phyloP scores from a whole-genome alignment of 768 basidiomycete genomes.

The Pleurotus eryngii region DNA sequence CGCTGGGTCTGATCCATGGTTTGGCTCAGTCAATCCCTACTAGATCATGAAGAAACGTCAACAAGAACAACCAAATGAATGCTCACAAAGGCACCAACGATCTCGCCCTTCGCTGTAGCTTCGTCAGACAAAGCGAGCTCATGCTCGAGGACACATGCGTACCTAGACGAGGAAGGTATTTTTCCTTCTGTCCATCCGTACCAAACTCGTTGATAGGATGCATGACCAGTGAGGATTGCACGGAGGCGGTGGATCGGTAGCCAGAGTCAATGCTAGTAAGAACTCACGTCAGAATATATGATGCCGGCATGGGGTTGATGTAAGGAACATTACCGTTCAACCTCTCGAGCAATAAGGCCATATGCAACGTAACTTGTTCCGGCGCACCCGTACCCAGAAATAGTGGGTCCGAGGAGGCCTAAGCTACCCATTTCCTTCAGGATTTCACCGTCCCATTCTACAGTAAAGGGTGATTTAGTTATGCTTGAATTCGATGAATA shows the following conservation, averaged over 20 bases:
- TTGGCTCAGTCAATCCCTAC: conserved; percentile 93
- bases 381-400: conserved; percentile 91
- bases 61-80: not conserved
- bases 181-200: conserved; percentile 84
- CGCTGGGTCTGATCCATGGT: conserved; percentile 96
- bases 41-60: not conserved
- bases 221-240: conserved; percentile 97
- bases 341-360: conserved; percentile 89
- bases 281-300: not conserved
- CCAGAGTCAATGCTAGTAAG: conserved; percentile 84
- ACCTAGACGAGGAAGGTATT: conserved; percentile 85
- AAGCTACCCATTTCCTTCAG: conserved; percentile 91
- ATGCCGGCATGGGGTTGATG: not conserved
- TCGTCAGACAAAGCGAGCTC: not conserved
- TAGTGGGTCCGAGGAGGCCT: conserved; percentile 89
- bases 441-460: conserved; percentile 75
- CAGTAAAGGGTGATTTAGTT: not conserved
- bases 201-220: conserved; percentile 91
- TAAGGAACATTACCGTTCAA: conserved; percentile 62
- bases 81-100: conserved; percentile 90
- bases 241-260: conserved; percentile 91
- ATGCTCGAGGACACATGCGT: conserved; percentile 12
- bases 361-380: conserved; percentile 91
- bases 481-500: not conserved
- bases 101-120: conserved; percentile 69